phyloP scores from a whole-genome alignment of 495 filamentous ascomycete genomes.

The Xeromyces bisporus region DNA sequence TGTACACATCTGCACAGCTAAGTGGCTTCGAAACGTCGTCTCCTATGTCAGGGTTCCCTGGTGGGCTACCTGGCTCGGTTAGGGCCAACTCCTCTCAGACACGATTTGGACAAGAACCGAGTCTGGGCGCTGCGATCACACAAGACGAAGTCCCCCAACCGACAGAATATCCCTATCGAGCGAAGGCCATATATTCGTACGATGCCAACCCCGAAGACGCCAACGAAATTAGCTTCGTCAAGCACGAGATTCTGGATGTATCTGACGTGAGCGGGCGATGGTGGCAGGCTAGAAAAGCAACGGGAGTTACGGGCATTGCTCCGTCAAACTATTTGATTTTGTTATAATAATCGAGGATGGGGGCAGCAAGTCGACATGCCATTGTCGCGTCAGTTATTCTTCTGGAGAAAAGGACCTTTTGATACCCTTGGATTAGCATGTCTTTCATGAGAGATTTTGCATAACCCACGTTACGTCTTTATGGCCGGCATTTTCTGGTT shows the following conservation, averaged over 20 bases:
- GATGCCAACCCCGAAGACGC: slow-evolving; percentile 96
- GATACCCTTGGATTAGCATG: slow-evolving; percentile 33
- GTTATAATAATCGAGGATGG: too few relatives aligned
- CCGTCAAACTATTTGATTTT: slow-evolving; percentile 96
- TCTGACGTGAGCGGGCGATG: slow-evolving; percentile 93
- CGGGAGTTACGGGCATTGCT: slow-evolving; percentile 88
- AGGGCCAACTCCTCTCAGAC: slow-evolving; percentile 40
- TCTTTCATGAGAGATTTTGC: slow-evolving; percentile 23
- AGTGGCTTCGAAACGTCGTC: slow-evolving; percentile 94
- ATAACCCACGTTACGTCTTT: slow-evolving; percentile 28
- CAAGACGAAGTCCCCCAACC: slow-evolving; percentile 53
- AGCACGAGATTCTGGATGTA: slow-evolving; percentile 93
- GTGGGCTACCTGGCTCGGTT: slow-evolving; percentile 41
- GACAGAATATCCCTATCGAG: slow-evolving; percentile 90
- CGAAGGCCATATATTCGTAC: slow-evolving; percentile 97
- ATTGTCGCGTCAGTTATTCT: too few relatives aligned
- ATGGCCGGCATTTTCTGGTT: slow-evolving; percentile 13
- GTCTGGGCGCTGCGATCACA: slow-evolving; percentile 15
- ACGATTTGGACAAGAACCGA: slow-evolving; percentile 32
- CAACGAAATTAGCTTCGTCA: slow-evolving; percentile 93
- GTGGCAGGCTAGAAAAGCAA: slow-evolving; percentile 97
- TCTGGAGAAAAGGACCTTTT: slow-evolving; percentile 23
- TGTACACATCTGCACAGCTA: slow-evolving; percentile 91
- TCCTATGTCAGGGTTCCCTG: slow-evolving; percentile 64
- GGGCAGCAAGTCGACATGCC: too few relatives aligned